Evolutionary conservation across 2,329 filamentous ascomycete genomes (phyloP).

Genomic region (Xylaria arbuscula): DNA sequence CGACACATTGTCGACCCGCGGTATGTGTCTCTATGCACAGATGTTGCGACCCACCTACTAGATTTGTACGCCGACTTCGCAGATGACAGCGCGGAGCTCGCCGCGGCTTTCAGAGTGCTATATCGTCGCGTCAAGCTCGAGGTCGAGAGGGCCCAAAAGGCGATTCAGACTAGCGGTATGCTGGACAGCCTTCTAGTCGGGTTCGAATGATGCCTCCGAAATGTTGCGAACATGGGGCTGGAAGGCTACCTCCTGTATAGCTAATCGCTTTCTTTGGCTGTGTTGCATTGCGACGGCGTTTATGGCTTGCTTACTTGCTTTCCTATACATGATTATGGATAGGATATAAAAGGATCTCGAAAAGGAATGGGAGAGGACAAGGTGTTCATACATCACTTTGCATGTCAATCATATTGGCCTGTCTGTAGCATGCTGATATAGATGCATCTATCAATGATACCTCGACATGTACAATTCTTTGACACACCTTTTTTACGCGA

Average conservation of each 20-base stretch:
- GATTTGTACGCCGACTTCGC: slow-evolving; percentile 89
- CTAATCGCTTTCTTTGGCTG: slow-evolving; percentile 30
- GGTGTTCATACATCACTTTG: slow-evolving; percentile 6
- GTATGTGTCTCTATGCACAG: slow-evolving; percentile 82
- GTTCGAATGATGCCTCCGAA: slow-evolving; percentile 39
- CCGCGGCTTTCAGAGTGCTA: slow-evolving; percentile 74
- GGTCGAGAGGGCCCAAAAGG: slow-evolving; percentile 85
- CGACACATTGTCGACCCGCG: slow-evolving; percentile 85
- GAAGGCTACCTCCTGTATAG: neutral
- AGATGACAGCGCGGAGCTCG: slow-evolving; percentile 77
- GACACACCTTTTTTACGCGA: neutral
- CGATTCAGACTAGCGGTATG: slow-evolving; percentile 87
- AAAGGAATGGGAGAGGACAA: slow-evolving; percentile 18
- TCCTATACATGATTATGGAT: slow-evolving; percentile 32
- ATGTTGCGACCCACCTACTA: slow-evolving; percentile 82
- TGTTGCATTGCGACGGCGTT: slow-evolving; percentile 58
- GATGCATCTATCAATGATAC: slow-evolving; percentile 15
- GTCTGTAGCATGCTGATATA: slow-evolving; percentile 7
- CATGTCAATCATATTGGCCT: neutral
- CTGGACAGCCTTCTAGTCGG: slow-evolving; percentile 74
- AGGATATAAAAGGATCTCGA: slow-evolving; percentile 18
- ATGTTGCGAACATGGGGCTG: neutral
- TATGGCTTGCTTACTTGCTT: slow-evolving; percentile 27
- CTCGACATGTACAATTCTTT: neutral
- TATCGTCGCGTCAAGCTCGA: slow-evolving; percentile 78